These are phyloP conservation scores for Umbellularia californica DNA, from an alignment of 164 flowering plant species.

Conservation along the genomic window DNA sequence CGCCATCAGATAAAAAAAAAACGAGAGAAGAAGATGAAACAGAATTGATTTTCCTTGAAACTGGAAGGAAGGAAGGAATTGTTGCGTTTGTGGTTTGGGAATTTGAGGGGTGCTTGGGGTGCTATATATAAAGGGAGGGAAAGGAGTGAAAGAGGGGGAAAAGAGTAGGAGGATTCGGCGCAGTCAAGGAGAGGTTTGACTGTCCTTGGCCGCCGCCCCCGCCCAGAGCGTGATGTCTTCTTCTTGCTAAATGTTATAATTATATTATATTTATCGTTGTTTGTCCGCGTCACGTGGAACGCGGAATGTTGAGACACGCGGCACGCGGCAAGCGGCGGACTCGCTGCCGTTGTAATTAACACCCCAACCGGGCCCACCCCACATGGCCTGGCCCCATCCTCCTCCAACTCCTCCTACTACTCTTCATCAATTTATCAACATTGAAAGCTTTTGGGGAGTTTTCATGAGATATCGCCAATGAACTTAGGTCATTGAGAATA, in stretches of 20 bases:
- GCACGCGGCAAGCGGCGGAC: not conserved
- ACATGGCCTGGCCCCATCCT: too few relatives aligned
- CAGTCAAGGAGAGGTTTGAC: not conserved
- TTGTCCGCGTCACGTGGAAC: not conserved
- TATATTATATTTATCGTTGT: not conserved
- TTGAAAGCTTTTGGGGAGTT: too few relatives aligned
- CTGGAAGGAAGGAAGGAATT: too few relatives aligned
- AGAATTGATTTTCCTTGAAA: too few relatives aligned
- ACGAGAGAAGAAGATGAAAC: not conserved
- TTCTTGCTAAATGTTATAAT: too few relatives aligned
- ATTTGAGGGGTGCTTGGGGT: not conserved
- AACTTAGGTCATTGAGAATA: too few relatives aligned
- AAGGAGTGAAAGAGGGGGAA: not conserved
- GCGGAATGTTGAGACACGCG: not conserved
- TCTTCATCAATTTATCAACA: too few relatives aligned
- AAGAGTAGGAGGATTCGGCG: not conserved
- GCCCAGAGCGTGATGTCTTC: not conserved
- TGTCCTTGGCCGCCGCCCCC: not conserved
- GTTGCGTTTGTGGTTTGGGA: not conserved
- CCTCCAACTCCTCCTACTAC: too few relatives aligned
- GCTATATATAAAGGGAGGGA: not conserved
- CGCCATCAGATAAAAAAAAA: constrained; percentile 29
- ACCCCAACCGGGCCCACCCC: too few relatives aligned
- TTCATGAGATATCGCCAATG: too few relatives aligned
- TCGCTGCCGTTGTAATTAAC: too few relatives aligned